Conservation (phyloP, 148 eudicot genomes). For the Vaccinium corymbosum region DNA sequence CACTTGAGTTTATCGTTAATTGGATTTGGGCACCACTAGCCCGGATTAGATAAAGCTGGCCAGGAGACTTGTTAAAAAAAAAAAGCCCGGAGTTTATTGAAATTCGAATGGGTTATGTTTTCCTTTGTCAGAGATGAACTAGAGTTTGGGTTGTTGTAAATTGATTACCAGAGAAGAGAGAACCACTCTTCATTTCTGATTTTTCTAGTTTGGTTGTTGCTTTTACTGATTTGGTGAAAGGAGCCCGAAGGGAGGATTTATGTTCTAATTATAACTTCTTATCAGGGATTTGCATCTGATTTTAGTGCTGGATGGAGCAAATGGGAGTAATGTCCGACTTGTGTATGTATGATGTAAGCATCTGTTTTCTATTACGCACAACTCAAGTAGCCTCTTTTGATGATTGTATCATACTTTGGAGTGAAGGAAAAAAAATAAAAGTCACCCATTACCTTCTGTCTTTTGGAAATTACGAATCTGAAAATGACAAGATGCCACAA, state of each 20-base stretch:
- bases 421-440: not conserved
- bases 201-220: constrained; percentile 13
- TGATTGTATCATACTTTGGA: not conserved
- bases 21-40: no score
- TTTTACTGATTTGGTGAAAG: constrained; percentile 26
- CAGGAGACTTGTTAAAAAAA: no score
- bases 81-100: no score
- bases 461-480: not conserved
- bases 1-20: not conserved
- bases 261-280: constrained; percentile 30
- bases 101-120: no score
- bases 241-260: constrained; percentile 29
- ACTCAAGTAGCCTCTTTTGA: not conserved
- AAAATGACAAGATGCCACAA: not conserved
- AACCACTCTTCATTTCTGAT: constrained; percentile 13
- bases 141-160: not conserved
- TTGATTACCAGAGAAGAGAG: not conserved
- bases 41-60: no score
- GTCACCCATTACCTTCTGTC: not conserved
- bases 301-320: constrained; percentile 42
- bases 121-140: not conserved
- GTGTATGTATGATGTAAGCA: constrained; percentile 54
- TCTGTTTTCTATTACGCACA: constrained; percentile 5
- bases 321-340: constrained; percentile 57
- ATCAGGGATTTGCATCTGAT: constrained; percentile 20